Conservation (phyloP, 768 basidiomycete genomes). For the Steccherinum ochraceum region DNA sequence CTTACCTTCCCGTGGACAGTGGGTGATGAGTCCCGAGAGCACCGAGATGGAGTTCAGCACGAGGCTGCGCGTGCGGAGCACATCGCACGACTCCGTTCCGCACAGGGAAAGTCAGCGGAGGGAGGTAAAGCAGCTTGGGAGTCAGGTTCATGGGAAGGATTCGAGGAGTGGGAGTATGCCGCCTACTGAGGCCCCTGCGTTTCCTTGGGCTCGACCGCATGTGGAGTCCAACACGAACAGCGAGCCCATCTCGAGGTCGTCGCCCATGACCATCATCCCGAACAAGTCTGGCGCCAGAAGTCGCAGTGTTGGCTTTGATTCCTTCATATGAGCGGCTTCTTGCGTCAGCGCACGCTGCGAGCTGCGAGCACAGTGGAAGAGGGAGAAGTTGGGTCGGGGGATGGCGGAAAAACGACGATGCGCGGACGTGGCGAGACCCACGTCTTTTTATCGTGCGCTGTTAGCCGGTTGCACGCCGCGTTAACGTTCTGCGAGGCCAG, state of each 20-base stretch:
- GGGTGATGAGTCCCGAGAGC: constrained; percentile 2
- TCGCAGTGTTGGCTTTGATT: constrained; percentile 8
- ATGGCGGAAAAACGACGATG: not conserved
- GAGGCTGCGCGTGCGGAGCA: not conserved
- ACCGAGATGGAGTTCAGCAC: not conserved
- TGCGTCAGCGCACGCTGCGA: too few relatives aligned
- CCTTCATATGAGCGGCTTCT: not conserved
- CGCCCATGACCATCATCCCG: not conserved
- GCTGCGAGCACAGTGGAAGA: too few relatives aligned
- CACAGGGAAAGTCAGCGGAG: not conserved
- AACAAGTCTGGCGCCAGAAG: constrained; percentile 1
- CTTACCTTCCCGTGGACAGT: not conserved
- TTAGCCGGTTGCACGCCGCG: not conserved
- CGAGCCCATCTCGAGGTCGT: not conserved
- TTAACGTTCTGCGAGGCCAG: not conserved
- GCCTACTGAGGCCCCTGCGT: constrained; percentile 9
- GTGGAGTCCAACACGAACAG: not conserved
- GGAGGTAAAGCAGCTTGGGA: not conserved
- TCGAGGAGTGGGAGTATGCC: constrained; percentile 20
- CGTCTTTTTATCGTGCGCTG: not conserved
- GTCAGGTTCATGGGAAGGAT: not conserved
- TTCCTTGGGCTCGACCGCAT: constrained; percentile 12
- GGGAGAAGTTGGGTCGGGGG: not conserved
- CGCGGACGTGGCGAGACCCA: not conserved
- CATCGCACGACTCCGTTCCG: not conserved